Evolutionary conservation across 305 asterid species (phyloP).

Genomic region (Fraxinus sp.): DNA sequence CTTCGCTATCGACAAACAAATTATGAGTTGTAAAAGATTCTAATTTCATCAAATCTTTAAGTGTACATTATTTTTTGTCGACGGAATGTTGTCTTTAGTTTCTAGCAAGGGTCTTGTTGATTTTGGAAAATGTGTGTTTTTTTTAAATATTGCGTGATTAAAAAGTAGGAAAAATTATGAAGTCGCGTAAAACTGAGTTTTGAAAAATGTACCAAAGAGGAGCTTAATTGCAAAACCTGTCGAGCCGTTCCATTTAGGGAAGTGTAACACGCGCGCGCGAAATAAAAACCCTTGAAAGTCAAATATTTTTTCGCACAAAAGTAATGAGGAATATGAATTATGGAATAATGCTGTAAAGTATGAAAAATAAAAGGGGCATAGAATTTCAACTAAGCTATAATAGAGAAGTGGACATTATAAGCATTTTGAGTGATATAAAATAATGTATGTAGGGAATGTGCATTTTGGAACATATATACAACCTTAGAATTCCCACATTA

Average conservation of each 20-base stretch:
- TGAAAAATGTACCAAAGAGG: too few species aligned
- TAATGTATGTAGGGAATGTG: neutral
- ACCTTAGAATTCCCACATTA: neutral
- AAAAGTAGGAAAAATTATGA: neutral
- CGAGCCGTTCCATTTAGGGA: neutral
- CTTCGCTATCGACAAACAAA: neutral
- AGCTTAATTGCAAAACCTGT: neutral
- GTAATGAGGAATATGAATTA: neutral
- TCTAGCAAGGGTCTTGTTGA: neutral
- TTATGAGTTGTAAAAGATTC: neutral
- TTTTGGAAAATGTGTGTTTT: neutral
- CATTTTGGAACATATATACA: neutral
- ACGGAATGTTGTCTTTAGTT: neutral
- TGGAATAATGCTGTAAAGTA: neutral
- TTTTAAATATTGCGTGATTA: neutral
- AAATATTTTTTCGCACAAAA: neutral
- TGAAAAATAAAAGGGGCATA: neutral
- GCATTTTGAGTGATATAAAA: neutral
- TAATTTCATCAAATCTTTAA: neutral
- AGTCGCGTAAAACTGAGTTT: too few species aligned
- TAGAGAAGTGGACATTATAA: neutral
- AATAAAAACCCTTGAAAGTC: neutral
- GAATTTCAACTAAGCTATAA: neutral
- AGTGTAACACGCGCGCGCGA: neutral
- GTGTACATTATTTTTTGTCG: neutral